A percentile compares a stretch with the other conserved stretches of the same genome.
Conservation (phyloP, 257 asterid genomes). For the Ballota nigra region DNA sequence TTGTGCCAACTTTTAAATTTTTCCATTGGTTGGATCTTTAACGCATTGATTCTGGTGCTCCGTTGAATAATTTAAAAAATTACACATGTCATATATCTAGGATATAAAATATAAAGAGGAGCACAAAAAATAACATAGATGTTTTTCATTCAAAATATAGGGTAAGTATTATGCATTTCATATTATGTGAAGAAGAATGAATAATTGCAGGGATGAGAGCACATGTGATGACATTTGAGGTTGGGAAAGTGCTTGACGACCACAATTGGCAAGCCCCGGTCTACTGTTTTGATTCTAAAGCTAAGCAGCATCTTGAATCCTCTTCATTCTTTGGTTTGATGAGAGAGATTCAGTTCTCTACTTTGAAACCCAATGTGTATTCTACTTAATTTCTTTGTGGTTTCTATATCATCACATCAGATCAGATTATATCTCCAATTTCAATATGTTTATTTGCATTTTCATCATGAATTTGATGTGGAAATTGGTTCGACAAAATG, state of each 20-base stretch:
- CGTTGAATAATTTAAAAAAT: no score
- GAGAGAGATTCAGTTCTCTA: slow-evolving; percentile 18
- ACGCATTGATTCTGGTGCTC: no score
- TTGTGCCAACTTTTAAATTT: no score
- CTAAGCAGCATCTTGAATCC: slow-evolving; percentile 14
- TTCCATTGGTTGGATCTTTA: no score
- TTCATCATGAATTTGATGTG: no score
- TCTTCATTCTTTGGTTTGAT: slow-evolving; percentile 20
- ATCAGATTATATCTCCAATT: no score
- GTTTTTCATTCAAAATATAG: no score
- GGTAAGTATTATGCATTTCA: no score
- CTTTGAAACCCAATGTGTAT: not conserved
- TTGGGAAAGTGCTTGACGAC: slow-evolving; percentile 67
- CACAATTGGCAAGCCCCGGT: slow-evolving; percentile 79
- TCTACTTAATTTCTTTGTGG: not conserved
- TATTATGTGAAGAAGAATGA: not conserved
- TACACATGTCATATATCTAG: no score
- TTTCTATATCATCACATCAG: not conserved
- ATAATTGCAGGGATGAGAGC: slow-evolving; percentile 47
- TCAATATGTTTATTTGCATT: not conserved
- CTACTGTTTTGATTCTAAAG: slow-evolving; percentile 48
- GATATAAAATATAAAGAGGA: no score
- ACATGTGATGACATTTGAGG: slow-evolving; percentile 81
- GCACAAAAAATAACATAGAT: no score
- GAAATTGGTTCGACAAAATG: no score